Conservation (phyloP, 768 basidiomycete species). For the Termitomyces heimii region DNA sequence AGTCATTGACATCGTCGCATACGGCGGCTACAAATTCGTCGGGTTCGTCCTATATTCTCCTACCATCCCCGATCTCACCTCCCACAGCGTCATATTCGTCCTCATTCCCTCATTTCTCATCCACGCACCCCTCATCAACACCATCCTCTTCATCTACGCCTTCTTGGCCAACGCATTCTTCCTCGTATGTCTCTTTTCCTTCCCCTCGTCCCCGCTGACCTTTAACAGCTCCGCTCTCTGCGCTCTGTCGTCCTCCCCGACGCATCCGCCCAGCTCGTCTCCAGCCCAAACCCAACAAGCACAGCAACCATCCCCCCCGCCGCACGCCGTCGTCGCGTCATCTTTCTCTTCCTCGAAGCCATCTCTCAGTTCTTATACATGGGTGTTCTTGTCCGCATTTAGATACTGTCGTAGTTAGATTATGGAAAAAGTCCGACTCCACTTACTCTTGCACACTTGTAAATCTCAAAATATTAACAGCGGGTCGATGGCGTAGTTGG, state of each 20-base stretch:
- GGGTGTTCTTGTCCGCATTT: slow-evolving; percentile 66
- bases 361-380: slow-evolving; percentile 82
- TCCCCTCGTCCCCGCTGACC: background rate
- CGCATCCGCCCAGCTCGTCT: slow-evolving; percentile 36
- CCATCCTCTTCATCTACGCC: slow-evolving; percentile 72
- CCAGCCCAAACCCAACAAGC: slow-evolving; percentile 33
- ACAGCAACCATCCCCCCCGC: slow-evolving; percentile 66
- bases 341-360: slow-evolving; percentile 86
- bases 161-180: slow-evolving; percentile 93
- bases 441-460: too few relatives aligned
- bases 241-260: slow-evolving; percentile 72
- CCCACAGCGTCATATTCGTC: slow-evolving; percentile 71
- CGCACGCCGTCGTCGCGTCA: slow-evolving; percentile 76
- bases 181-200: slow-evolving; percentile 48
- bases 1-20: slow-evolving; percentile 81
- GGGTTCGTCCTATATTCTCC: slow-evolving; percentile 49
- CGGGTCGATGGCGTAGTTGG: slow-evolving; percentile 70
- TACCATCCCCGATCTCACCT: background rate
- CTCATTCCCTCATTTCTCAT: slow-evolving; percentile 68
- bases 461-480: too few relatives aligned
- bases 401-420: background rate
- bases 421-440: too few relatives aligned
- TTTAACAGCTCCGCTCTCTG: slow-evolving; percentile 76
- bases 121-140: slow-evolving; percentile 57
- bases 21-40: slow-evolving; percentile 97